Base-by-base conservation (phyloP, 1,284 basidiomycete genomes). In the Leucoagaricus sp. region DNA sequence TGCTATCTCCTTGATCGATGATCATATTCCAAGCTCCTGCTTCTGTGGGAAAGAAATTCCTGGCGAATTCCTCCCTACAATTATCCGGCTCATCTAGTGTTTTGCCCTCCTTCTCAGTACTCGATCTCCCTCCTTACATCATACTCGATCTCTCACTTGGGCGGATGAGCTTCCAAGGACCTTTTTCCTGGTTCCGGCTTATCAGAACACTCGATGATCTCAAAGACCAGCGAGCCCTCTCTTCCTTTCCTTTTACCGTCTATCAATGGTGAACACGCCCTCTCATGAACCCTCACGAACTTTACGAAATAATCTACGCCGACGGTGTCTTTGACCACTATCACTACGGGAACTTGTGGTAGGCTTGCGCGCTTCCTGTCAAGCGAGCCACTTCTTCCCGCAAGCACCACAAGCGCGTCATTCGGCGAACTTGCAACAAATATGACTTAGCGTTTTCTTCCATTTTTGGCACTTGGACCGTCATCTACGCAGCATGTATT, bases 211-310 rank as follows among this genome's bases (percentile, higher is more conserved):
- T 33, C 21, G 26, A 59, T 60, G 53, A 57, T 51, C 55, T 58
- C 45, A 49, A 53, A 55, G 29, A 23, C 23, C 8, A 38, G 12
- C 44, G 38, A 49, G 51, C 41, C 38, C 54, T 28, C 47, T 38
- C 13, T n/a, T 48, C 33, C 57, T 51, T 54, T 41, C 64, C 53
- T 55, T 49, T 19, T 61, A 60, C 61, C 59, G 61, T 67, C 65
- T 61, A 71, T 70, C 65, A 69, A 73, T 71, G 72, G 69, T 70
- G 69, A 66, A 66, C 59, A 76, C 68, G 73, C 74, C 55, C 55
- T 58, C 61, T 64, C 54, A 69, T 65, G 70, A 77, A 79, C 79
- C 74, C 80, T 77, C 76, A 81, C 69, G 78, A 81, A 66, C 62
- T 63, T 59, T 58, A 72, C 62, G 69, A 72, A 65, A 58, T 55